Evolutionary conservation across 2,329 filamentous ascomycete genomes (phyloP).

Genomic region (Fusarium longipes): DNA sequence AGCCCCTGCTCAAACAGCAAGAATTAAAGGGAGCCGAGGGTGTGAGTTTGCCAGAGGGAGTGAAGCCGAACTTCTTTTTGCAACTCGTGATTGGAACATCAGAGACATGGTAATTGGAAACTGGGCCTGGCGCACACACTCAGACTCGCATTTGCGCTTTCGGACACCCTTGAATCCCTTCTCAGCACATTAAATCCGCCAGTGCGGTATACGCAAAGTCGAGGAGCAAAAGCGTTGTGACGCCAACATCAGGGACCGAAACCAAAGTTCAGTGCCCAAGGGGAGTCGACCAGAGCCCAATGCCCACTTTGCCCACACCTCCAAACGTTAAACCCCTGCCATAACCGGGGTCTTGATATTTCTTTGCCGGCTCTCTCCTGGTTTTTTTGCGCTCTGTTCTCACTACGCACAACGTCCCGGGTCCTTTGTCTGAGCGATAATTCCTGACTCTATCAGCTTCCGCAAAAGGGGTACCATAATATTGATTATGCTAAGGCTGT

Average conservation of each 20-base stretch:
- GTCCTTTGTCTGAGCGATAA: slow-evolving; percentile 31
- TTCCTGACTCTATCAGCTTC: slow-evolving; percentile 34
- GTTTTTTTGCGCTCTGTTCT: slow-evolving; percentile 22
- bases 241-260: slow-evolving; percentile 41
- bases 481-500: slow-evolving; percentile 23
- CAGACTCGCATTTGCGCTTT: slow-evolving; percentile 40
- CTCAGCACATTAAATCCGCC: slow-evolving; percentile 38
- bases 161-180: slow-evolving; percentile 19
- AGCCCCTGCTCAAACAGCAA: slow-evolving; percentile 30
- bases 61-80: slow-evolving; percentile 15
- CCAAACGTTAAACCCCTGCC: slow-evolving; percentile 42
- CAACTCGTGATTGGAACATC: slow-evolving; percentile 39
- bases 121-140: slow-evolving; percentile 43
- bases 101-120: slow-evolving; percentile 43
- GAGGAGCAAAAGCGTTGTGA: slow-evolving; percentile 43
- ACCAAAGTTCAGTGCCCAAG: slow-evolving; percentile 38
- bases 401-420: slow-evolving; percentile 17
- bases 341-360: slow-evolving; percentile 29
- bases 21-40: slow-evolving; percentile 34
- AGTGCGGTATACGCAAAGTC: slow-evolving; percentile 43
- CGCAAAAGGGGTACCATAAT: slow-evolving; percentile 23
- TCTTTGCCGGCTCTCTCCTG: slow-evolving; percentile 36
- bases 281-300: slow-evolving; percentile 41
- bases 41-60: slow-evolving; percentile 19
- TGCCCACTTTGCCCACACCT: slow-evolving; percentile 46